Base-by-base conservation (phyloP, 2,329 filamentous ascomycete species). In the Fusarium irregulare region DNA sequence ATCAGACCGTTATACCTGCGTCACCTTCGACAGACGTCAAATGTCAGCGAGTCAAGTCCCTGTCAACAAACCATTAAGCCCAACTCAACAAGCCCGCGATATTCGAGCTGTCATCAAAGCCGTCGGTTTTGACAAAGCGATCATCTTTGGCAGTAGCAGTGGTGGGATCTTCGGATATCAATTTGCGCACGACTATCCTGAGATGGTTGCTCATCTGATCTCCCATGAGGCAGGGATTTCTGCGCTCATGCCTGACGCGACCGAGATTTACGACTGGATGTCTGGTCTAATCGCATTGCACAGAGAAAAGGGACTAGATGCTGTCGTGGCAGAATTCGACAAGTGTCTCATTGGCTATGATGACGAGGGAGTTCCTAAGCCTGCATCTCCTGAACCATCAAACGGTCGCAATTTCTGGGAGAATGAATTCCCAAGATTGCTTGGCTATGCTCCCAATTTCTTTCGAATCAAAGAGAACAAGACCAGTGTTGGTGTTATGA, bases 11-110 rank as follows among this genome's bases (percentile, higher is more conserved):
- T 64, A 37, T 3, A 64, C 53, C 2, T 64, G 62, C 13, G 53
- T 10, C 0, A 64, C 62, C 0, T 59, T 64, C 1, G 62, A 64
- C 11, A 47, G 62, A 10, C 62, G 60, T 1, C 60, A 64, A 25
- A 64, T 64, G 60, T 65, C 62, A 4, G 60, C 62, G 1, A 64
- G 62, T 0, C 60, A 65, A 42, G 62, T 65, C n/a, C 18, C n/a
- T 0, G 7, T 64, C 9, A 64, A 65, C 16, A 60, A 65, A 3
- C 28, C 45, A 5, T 1, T 64, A 0, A 64, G 40, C 0, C 37
- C 37, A 13, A 37, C 62, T 2, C 62, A 64, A 32, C 62, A 64
- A 25, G 62, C 60, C 0, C 62, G 62, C 7, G 62, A 64, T 2
- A 25, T 64, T 4, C 25, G 32, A 21, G 32, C 60, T 0, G 23